Evolutionary conservation across 768 basidiomycete genomes (phyloP).

Genomic region (Phlebiopsis gigantea): DNA sequence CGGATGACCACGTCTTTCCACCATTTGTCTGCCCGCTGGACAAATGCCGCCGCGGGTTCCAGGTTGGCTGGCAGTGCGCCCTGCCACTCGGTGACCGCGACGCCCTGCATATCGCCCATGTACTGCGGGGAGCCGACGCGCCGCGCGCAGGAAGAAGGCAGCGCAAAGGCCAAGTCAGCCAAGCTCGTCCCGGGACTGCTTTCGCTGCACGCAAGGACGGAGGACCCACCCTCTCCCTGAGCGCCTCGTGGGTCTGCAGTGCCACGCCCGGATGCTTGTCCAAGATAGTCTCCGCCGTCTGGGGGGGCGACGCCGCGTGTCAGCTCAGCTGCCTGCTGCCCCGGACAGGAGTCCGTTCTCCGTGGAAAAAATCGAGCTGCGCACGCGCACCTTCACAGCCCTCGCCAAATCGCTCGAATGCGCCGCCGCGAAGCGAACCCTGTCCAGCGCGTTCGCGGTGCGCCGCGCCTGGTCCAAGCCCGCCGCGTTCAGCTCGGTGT

Average conservation of each 20-base stretch:
- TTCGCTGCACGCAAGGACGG: background rate
- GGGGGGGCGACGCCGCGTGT: background rate
- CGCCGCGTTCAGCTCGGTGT: constrained; percentile 58
- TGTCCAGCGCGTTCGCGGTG: constrained; percentile 49
- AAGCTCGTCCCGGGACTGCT: background rate
- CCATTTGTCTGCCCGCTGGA: constrained; percentile 51
- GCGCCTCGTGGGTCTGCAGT: constrained; percentile 38
- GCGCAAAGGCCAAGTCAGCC: background rate
- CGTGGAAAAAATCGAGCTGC: constrained; percentile 1
- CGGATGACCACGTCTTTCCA: constrained; percentile 47
- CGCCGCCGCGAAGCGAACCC: constrained; percentile 50
- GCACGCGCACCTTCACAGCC: constrained; percentile 51
- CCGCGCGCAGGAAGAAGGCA: background rate
- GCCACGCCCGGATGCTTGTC: constrained; percentile 42
- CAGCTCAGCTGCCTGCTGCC: background rate
- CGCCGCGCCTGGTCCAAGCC: constrained; percentile 56
- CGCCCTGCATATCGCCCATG: constrained; percentile 60
- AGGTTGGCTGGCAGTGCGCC: constrained; percentile 15
- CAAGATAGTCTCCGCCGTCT: constrained; percentile 69
- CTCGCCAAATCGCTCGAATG: constrained; percentile 70
- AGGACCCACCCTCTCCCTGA: constrained; percentile 68
- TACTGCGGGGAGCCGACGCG: constrained; percentile 33
- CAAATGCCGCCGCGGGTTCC: constrained; percentile 39
- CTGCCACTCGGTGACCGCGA: constrained; percentile 15
- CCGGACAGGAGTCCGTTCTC: background rate